Base-by-base conservation (phyloP, 2,329 filamentous ascomycete genomes). In the Botrytis tulipae region DNA sequence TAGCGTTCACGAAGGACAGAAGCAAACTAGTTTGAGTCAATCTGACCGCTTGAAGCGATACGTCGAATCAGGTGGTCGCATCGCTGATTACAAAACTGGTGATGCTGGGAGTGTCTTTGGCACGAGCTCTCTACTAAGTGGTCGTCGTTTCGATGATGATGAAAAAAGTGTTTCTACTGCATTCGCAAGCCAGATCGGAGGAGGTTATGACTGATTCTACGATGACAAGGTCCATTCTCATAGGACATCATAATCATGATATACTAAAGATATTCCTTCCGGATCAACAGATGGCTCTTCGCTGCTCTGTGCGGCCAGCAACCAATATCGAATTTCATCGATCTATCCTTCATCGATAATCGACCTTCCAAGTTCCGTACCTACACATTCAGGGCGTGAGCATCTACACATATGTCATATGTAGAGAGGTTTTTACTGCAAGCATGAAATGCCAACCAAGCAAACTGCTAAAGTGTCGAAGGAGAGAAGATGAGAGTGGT, bases 111-210 rank as follows among this genome's bases (percentile, higher is more conserved):
- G 91, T 81, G 89, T 91, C 70, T 93, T 89, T 80, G 91, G 89
- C 71, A 86, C 84, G 74, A 92, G 91, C 79, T 86, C 84, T 57
- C 84, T 82, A 65, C 70, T 82, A 32, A 78, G 79, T 76, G 79
- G 78, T 59, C 78, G 80, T 40, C 81, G 81, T 54, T 70, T 90
- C 92, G 96, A 99, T 78, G 96, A 99, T 78, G 96, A 98, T 81
- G 94, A 96, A 80, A 94, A 96, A 84, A 98, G 95, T 83, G 90
- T 98, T 80, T 97, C 94, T 80, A 98, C 96, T 70, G 95, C 95
- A 67, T 99, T 98, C 84, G 95, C 95, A 75, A 98, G 94, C 84
- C 96, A 98, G 83, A 90, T 98, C 78, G 94, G 93, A 70, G 80
- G 80, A 74, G 80, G 80, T 74, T 82, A 81, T 74, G 81, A 82